Evolutionary conservation across 2,329 filamentous ascomycete species (phyloP).

Genomic region (Trichoderma guizhouense): DNA sequence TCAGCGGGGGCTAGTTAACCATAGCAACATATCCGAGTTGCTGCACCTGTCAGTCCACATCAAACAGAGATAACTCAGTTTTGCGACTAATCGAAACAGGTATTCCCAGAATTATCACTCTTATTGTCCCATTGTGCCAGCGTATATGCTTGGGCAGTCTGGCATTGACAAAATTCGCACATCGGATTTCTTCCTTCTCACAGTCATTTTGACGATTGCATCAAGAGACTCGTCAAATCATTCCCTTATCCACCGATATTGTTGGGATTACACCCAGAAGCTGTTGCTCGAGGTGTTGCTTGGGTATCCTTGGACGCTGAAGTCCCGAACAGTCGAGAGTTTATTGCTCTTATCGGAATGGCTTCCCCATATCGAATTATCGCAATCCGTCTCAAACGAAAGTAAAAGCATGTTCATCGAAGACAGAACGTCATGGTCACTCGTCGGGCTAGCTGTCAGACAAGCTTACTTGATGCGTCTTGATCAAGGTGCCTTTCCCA

Average conservation of each 20-base stretch:
- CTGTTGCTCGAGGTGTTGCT: not conserved
- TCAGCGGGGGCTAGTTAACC: not conserved
- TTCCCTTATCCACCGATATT: not conserved
- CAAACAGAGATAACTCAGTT: not conserved
- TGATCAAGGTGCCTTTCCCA: not conserved
- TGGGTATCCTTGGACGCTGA: not conserved
- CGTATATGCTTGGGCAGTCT: not conserved
- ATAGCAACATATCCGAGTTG: not conserved
- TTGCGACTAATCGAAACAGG: not conserved
- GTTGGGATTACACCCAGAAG: not conserved
- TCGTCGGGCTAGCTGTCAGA: not conserved
- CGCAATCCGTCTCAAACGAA: not conserved
- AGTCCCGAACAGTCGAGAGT: not conserved
- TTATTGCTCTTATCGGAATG: not conserved
- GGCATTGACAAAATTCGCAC: not conserved
- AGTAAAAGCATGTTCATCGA: constrained; percentile 1
- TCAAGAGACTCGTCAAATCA: not conserved
- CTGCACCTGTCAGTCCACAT: not conserved
- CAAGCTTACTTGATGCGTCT: not conserved
- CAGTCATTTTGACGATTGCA: not conserved
- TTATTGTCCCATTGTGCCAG: constrained; percentile 2
- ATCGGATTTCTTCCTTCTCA: not conserved
- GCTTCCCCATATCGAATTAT: not conserved
- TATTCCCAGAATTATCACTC: not conserved
- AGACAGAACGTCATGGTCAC: constrained; percentile 1